Evolutionary conservation across 495 filamentous ascomycete genomes (phyloP).

Genomic region (Aspergillus olivimuriae): DNA sequence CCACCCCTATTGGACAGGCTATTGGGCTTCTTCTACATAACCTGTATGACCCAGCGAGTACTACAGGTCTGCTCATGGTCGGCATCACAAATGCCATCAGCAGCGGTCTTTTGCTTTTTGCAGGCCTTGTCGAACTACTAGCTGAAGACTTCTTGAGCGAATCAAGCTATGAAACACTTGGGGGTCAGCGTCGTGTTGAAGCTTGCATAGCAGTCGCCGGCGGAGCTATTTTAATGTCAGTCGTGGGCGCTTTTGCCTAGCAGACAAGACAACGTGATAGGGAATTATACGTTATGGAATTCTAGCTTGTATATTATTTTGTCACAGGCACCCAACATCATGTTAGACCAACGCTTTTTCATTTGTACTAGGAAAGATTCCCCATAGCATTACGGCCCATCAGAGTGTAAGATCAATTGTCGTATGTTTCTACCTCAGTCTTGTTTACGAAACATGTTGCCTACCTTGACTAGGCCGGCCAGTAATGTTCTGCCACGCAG

Average conservation of each 20-base stretch:
- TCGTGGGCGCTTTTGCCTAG: slow-evolving; percentile 90
- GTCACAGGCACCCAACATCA: too few relatives aligned
- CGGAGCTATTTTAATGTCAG: slow-evolving; percentile 76
- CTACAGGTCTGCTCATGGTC: slow-evolving; percentile 81
- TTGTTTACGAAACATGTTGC: background rate
- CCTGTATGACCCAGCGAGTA: slow-evolving; percentile 75
- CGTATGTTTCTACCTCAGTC: too few relatives aligned
- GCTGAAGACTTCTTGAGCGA: slow-evolving; percentile 92
- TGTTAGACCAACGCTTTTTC: too few relatives aligned
- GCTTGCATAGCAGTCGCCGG: slow-evolving; percentile 72
- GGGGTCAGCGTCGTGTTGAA: slow-evolving; percentile 61
- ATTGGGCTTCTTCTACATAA: slow-evolving; percentile 77
- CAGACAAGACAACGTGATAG: too few relatives aligned
- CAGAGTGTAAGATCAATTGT: too few relatives aligned
- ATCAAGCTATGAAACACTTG: slow-evolving; percentile 70
- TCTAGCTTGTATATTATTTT: too few relatives aligned
- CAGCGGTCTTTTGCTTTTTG: slow-evolving; percentile 80
- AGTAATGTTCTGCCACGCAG: slow-evolving; percentile 85
- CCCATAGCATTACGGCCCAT: too few relatives aligned
- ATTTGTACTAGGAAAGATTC: too few relatives aligned
- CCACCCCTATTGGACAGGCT: slow-evolving; percentile 86
- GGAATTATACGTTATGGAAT: too few relatives aligned
- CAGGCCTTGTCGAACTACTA: slow-evolving; percentile 82
- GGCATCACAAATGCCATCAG: slow-evolving; percentile 91
- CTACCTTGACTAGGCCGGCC: slow-evolving; percentile 33